Evolutionary conservation across 441 rosid species (phyloP), one percentile per base, ranked within the genome.

Genomic region (Capsella rubella): DNA sequence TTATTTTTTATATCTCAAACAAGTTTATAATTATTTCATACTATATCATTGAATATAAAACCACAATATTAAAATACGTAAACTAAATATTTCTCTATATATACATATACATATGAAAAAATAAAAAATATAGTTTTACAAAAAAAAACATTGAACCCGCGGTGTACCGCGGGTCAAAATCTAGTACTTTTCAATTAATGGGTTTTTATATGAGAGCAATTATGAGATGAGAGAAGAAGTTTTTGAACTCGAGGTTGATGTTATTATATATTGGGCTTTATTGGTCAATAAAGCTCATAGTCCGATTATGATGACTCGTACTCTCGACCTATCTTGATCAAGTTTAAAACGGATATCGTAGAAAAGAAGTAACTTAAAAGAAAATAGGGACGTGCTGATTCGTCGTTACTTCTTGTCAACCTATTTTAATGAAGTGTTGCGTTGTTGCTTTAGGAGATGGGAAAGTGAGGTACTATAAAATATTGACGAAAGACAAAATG

Each of bases 311-410:
- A 46, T 46, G 50, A 15, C 16, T 16, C 49, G 49, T 5, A 43
- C 6, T 2, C 49, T 16, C 18, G 50, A 45, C 50, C 51, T 21
- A 15, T 46, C 10, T 46, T 7, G 9, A 7, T 47, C 7, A 8
- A 47, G 18, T 16, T 21, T 15, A 47, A 16, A 47, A 46, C 52
- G 25, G 25, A 47, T 47, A 15, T 15, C 52, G 25, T 47, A 47
- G 52, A 47, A 47, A 16, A 47, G 52, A 47, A 47, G 52, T 47
- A 15, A 47, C 18, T 47, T 47, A 47, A 47, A n/a, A n/a, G n/a
- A n/a, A 47, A 18, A 3, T 21, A 21, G 25, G 5, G 25, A 47
- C 25, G 11, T 9, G 25, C 25, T 47, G 4, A 47, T 47, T 15
- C 25, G 18, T 47, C 52, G 52, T 47, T 47, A 46, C 51, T 46